phyloP scores from a whole-genome alignment of 2,329 filamentous ascomycete genomes.

The Diaporthe vaccinii region DNA sequence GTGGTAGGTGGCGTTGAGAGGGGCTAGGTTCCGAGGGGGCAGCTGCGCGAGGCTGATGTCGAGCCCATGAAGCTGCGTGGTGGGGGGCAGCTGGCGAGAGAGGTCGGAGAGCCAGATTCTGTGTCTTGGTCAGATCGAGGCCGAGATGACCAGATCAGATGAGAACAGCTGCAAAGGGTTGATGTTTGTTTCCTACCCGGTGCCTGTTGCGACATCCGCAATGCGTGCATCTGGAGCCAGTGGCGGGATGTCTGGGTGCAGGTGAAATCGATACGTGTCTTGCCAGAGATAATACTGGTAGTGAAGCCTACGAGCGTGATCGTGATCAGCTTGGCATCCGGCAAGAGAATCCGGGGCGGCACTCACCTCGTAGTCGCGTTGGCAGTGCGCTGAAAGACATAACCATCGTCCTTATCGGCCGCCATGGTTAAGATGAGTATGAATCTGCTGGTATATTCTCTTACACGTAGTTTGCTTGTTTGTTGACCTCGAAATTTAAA shows the following conservation, averaged over 20 bases:
- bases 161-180: background rate
- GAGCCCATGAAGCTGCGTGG: slow-evolving; percentile 44
- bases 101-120: slow-evolving; percentile 43
- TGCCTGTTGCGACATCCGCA: slow-evolving; percentile 15
- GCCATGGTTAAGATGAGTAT: background rate
- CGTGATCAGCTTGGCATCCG: background rate
- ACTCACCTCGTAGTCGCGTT: slow-evolving; percentile 2
- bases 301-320: background rate
- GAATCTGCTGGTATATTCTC: background rate
- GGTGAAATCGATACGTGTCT: background rate
- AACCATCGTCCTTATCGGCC: background rate
- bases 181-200: background rate
- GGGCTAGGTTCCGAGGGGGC: slow-evolving; percentile 37
- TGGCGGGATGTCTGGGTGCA: background rate
- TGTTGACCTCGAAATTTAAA: no score
- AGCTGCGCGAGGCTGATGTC: slow-evolving; percentile 45
- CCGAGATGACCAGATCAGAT: background rate
- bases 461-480: background rate
- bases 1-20: slow-evolving; percentile 44
- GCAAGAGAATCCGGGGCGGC: background rate
- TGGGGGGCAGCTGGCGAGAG: slow-evolving; percentile 38
- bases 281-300: slow-evolving; percentile 25
- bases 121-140: background rate
- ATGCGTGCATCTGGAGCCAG: background rate
- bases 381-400: slow-evolving; percentile 2